Evolutionary conservation across 768 basidiomycete species (phyloP), one percentile per base, ranked within the genome.

Genomic region (Leccinum subtestaceum): DNA sequence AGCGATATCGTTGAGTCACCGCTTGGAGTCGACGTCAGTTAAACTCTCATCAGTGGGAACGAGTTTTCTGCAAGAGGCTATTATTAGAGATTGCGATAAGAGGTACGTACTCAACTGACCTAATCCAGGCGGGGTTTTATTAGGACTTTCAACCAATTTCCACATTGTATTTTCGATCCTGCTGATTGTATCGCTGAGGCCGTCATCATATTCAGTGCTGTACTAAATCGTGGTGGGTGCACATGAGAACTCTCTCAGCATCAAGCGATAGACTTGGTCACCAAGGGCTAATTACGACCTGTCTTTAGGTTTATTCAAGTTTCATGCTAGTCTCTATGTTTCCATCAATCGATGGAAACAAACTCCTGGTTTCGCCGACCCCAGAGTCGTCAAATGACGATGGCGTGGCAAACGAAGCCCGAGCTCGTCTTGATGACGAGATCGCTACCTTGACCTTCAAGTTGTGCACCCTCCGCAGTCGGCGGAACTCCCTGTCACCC

Each of bases 391-490:
- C 32, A 27, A 46, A 17, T 5, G 21, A 27, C 29, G n/a, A 17
- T 31, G 6, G 17, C 9, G 27, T 51, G 27, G 52, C 40, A 29
- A 27, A 36, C 31, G 55, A 47, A 3, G 40, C 43, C 17, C 63
- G 52, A 27, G 52, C 46, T 6, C 48, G n/a, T 38, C 70, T 68
- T 40, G 62, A 70, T 55, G 46, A 66, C 9, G 59, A 71, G 47
- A 62, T 63, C 15, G 52, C 53, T 5, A 49, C 59, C 31, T 49
- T 64, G 31, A 61, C 58, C 13, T 27, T 58, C 61, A 38, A 40
- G 19, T 54, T 68, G 43, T 59, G 52, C 50, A 38, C 45, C 23
- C 64, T 70, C 15, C 69, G 62, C 25, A 52, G 60, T 15, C 57
- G 25, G 53, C 56, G 60, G 29, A 69, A 69, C 17, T 10, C 50